Evolutionary conservation across 108 stramenopile species (phyloP).

Genomic region (Nitzschia inconspicua): DNA sequence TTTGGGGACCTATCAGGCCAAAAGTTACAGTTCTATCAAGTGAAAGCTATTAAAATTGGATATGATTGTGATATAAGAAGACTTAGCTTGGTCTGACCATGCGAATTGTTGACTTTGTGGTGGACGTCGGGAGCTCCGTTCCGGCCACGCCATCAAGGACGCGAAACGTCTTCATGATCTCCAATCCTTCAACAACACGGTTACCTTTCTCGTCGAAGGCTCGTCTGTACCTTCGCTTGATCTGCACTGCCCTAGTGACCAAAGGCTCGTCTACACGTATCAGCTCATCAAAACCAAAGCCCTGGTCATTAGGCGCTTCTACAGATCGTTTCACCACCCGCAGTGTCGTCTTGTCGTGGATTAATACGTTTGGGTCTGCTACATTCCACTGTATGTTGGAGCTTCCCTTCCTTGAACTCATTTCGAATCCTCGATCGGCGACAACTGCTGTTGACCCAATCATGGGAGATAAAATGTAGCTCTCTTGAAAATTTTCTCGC

Average conservation of each 20-base stretch:
- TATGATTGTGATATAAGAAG: too few species aligned
- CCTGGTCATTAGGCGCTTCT: constrained; percentile 39
- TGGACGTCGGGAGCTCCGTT: constrained; percentile 58
- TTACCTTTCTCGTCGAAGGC: constrained; percentile 47
- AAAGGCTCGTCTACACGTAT: constrained; percentile 39
- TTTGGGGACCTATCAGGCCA: too few species aligned
- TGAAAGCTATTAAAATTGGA: too few species aligned
- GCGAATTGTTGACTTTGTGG: constrained; percentile 36
- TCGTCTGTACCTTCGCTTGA: constrained; percentile 44
- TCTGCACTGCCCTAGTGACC: constrained; percentile 36
- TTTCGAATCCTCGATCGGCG: constrained; percentile 45
- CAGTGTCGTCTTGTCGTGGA: constrained; percentile 16
- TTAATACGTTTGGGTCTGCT: constrained; percentile 16
- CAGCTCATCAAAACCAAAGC: constrained; percentile 53
- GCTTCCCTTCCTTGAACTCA: constrained; percentile 23
- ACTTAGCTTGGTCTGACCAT: constrained; percentile 23
- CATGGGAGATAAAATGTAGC: constrained; percentile 32
- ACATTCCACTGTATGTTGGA: constrained; percentile 13
- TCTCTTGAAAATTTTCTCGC: constrained; percentile 32
- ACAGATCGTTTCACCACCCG: constrained; percentile 41
- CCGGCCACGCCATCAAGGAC: constrained; percentile 72
- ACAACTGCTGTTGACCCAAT: constrained; percentile 27
- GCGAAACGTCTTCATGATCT: constrained; percentile 61
- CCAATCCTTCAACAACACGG: constrained; percentile 63
- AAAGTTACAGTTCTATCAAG: too few species aligned